Base-by-base conservation (phyloP, 345 rosid species). In the Durio zibethinus region DNA sequence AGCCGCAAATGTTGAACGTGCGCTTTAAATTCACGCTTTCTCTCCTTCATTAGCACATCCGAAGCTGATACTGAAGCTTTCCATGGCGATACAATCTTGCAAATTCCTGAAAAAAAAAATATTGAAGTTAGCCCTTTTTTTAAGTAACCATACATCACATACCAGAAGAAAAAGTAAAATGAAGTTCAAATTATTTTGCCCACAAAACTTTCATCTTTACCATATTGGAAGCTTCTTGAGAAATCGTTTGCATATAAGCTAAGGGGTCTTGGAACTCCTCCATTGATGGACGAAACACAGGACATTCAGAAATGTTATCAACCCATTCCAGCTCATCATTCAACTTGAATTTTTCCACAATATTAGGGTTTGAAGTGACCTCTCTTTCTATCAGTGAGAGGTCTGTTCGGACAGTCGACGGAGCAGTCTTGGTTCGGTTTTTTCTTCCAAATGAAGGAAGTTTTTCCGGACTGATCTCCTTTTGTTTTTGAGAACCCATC, bases 241-340 rank as follows among this genome's bases (percentile, higher is more conserved):
- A 86, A 76, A 90, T 85, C 79, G 80, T 83, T 65, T 86, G 89
- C 40, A 87, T 76, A 81, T 81, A 90, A 73, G 79, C 72, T 62
- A 90, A 78, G 16, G 92, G 94, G 79, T 89, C 91, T 77, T 85
- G 84, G 79, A 90, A 86, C 77, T 90, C 90, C 70, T 86, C 91
- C 78, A 77, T 79, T 27, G 91, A 78, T 23, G 92, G 94, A 75
- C 14, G 31, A 77, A 82, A 90, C 2, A 84, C 88, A 53, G 91
- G 92, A 66, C 94, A 90, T 72, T 84, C 87, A 7, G 84, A 82
- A 53, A 89, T 86, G 73, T 77, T 63, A 47, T 90, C 85, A 12
- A 80, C 85, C 92, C 94, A 90, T 20, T 87, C 85, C 3, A 84
- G 54, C 78, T 85, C 84, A 76, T 50, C 72, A 42, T 77, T 77